A percentile compares a stretch with the other conserved stretches of the same genome.
These are phyloP conservation scores for Salvia miltiorrhiza DNA, from an alignment of 257 asterid species.

Conservation along the genomic window DNA sequence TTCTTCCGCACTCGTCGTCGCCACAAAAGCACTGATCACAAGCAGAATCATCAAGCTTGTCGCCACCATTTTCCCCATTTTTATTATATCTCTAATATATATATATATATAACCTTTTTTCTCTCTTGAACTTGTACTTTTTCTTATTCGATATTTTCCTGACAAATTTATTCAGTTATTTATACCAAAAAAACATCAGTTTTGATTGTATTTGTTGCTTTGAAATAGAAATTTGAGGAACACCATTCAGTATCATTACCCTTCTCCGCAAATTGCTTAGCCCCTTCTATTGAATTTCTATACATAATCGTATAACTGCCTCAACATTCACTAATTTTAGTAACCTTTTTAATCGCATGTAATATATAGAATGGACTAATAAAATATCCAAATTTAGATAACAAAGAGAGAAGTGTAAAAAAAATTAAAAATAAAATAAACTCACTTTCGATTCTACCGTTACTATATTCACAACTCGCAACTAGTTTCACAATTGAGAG, in stretches of 20 bases:
- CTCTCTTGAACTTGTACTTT: background rate
- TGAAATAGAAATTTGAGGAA: background rate
- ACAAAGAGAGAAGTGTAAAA: too few relatives aligned
- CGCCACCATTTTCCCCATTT: slow-evolving; percentile 11
- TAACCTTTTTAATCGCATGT: too few relatives aligned
- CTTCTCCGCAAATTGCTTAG: background rate
- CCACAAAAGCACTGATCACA: background rate
- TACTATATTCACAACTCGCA: too few relatives aligned
- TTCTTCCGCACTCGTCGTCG: background rate
- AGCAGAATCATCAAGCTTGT: background rate
- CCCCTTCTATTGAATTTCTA: too few relatives aligned
- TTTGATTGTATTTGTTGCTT: background rate
- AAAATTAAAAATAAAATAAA: too few relatives aligned
- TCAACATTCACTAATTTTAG: too few relatives aligned
- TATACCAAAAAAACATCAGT: background rate
- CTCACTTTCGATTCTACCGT: too few relatives aligned
- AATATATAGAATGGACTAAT: too few relatives aligned
- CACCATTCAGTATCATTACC: background rate
- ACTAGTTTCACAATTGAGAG: too few relatives aligned
- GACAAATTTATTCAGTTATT: background rate
- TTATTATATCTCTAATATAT: background rate
- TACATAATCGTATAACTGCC: too few relatives aligned
- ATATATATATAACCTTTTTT: background rate
- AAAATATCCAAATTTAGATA: too few relatives aligned
- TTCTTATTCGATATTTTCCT: background rate